Percentiles rank a stretch among this genome's conserved stretches.
These are phyloP conservation scores for Linum usitatissimum DNA, from an alignment of 345 rosid genomes.

Conservation along the genomic window DNA sequence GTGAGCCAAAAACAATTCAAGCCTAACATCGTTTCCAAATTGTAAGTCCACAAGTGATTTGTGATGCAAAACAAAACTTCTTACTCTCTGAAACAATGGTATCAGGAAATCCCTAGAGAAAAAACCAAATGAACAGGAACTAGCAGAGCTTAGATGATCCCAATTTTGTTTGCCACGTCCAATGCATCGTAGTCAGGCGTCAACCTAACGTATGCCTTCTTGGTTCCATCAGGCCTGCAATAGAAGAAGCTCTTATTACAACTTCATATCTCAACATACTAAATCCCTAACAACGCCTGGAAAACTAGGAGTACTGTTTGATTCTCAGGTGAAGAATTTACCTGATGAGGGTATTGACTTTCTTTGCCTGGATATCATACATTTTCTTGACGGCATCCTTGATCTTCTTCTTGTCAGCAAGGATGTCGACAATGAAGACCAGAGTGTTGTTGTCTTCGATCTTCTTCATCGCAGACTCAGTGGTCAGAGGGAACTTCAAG, in stretches of 20 bases:
- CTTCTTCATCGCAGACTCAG: conserved; percentile 92
- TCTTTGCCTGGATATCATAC: conserved; percentile 90
- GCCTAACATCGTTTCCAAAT: background rate
- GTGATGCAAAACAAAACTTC: conserved; percentile 8
- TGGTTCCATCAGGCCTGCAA: conserved; percentile 86
- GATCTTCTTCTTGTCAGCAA: conserved; percentile 89
- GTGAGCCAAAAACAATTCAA: background rate
- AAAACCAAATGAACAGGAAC: background rate
- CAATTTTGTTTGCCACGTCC: conserved; percentile 97
- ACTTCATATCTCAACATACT: too few relatives aligned
- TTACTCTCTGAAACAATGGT: background rate
- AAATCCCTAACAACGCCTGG: too few relatives aligned
- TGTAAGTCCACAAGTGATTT: background rate
- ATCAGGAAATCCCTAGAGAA: background rate
- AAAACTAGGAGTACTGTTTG: too few relatives aligned
- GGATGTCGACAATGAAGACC: conserved; percentile 90
- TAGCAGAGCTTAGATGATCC: conserved; percentile 46
- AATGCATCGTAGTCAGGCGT: conserved; percentile 85
- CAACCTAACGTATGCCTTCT: conserved; percentile 89
- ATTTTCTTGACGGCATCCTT: conserved; percentile 89
- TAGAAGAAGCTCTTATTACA: background rate
- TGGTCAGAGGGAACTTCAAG: conserved; percentile 83
- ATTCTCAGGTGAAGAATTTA: conserved; percentile 7
- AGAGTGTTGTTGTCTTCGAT: conserved; percentile 92
- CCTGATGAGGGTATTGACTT: conserved; percentile 93